Evolutionary conservation across 1,284 basidiomycete species (phyloP).

Genomic region (Ceraceosorus guamensis): DNA sequence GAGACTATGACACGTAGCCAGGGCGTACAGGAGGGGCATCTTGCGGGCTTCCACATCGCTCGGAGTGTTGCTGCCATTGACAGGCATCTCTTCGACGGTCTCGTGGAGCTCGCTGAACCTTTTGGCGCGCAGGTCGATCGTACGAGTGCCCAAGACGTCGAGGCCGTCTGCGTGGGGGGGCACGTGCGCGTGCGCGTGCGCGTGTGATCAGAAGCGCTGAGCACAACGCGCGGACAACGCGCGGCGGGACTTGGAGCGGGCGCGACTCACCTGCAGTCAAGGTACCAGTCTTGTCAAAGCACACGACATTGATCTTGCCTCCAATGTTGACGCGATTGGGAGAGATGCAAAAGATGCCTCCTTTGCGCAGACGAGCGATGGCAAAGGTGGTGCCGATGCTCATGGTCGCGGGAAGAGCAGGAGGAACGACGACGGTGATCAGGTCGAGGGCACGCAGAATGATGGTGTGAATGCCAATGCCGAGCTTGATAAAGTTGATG

Average conservation of each 20-base stretch:
- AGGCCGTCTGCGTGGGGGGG: constrained; percentile 70
- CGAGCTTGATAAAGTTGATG: constrained; percentile 82
- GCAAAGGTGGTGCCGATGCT: constrained; percentile 97
- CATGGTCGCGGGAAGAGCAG: constrained; percentile 90
- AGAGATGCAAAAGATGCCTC: constrained; percentile 91
- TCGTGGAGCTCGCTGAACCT: constrained; percentile 86
- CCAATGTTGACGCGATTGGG: constrained; percentile 92
- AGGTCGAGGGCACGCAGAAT: constrained; percentile 85
- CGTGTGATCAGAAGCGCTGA: too few relatives aligned
- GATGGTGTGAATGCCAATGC: constrained; percentile 77
- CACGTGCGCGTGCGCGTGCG: too few relatives aligned
- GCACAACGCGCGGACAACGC: too few relatives aligned
- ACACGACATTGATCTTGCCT: constrained; percentile 94
- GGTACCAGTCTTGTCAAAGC: constrained; percentile 99
- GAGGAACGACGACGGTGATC: constrained; percentile 97
- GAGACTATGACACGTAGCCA: constrained; percentile 92
- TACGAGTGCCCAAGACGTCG: constrained; percentile 66
- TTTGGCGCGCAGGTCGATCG: constrained; percentile 49
- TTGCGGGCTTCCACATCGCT: constrained; percentile 57
- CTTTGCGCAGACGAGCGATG: constrained; percentile 76
- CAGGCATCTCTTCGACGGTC: constrained; percentile 76
- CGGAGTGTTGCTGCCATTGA: constrained; percentile 48
- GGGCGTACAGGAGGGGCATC: constrained; percentile 78
- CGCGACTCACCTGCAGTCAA: constrained; percentile 57
- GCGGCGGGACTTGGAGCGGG: too few relatives aligned